These are phyloP conservation scores for Zymoseptoria pseudotritici DNA, from an alignment of 2,329 filamentous ascomycete genomes.

Conservation along the genomic window DNA sequence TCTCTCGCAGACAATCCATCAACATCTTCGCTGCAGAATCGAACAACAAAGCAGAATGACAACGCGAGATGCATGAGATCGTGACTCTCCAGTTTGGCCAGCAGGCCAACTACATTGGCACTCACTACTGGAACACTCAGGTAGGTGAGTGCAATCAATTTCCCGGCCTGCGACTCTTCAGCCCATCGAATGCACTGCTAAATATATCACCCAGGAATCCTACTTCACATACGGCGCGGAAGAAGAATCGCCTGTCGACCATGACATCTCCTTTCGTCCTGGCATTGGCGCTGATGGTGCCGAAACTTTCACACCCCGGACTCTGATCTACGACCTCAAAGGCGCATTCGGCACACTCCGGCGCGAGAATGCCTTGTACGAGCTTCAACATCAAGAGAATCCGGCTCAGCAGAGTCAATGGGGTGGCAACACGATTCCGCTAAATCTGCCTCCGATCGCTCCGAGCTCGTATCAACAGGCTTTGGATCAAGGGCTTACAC, in stretches of 20 bases:
- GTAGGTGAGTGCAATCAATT: constrained; percentile 36
- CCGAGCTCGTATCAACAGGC: constrained; percentile 70
- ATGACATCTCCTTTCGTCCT: constrained; percentile 81
- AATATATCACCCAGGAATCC: constrained; percentile 59
- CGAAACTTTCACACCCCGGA: constrained; percentile 87
- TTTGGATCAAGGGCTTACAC: constrained; percentile 62
- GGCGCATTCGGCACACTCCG: constrained; percentile 82
- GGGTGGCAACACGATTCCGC: constrained; percentile 60
- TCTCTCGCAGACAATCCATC: neutral
- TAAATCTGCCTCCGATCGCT: constrained; percentile 59
- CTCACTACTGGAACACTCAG: constrained; percentile 97
- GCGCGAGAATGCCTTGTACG: constrained; percentile 84
- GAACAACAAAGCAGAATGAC: neutral
- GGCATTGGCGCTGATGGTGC: constrained; percentile 74
- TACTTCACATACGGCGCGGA: constrained; percentile 85
- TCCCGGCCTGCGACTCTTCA: neutral
- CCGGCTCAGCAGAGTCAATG: constrained; percentile 36
- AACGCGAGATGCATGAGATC: constrained; percentile 76
- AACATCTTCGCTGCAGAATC: neutral
- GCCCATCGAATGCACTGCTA: neutral
- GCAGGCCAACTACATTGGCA: constrained; percentile 84
- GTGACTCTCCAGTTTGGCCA: constrained; percentile 90
- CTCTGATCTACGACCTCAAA: constrained; percentile 91
- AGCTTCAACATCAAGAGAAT: constrained; percentile 43
- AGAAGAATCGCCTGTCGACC: constrained; percentile 61